Evolutionary conservation across 192 early-diverging fungal genomes (phyloP).

Genomic region (Backusella westeae): DNA sequence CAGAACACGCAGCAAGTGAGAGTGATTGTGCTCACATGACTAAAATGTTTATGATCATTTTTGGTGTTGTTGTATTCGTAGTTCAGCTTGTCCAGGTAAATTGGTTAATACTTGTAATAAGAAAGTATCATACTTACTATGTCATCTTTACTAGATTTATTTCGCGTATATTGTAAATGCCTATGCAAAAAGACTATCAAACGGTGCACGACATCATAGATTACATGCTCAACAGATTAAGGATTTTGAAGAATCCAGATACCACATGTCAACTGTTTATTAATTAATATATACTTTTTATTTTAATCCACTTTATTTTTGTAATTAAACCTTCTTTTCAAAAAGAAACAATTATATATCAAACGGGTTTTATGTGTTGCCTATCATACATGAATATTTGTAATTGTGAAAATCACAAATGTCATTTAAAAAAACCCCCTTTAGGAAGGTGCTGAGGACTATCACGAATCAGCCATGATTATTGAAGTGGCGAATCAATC

Average conservation of each 20-base stretch:
- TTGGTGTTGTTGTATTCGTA: constrained; percentile 24
- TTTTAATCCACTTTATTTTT: background rate
- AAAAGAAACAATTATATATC: background rate
- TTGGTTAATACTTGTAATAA: background rate
- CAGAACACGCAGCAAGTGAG: constrained; percentile 16
- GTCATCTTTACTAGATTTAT: constrained; percentile 18
- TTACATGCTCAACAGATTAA: constrained; percentile 35
- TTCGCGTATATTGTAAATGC: constrained; percentile 31
- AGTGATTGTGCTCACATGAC: constrained; percentile 16
- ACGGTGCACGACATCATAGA: constrained; percentile 30
- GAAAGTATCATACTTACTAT: background rate
- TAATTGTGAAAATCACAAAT: background rate
- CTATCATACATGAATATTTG: background rate
- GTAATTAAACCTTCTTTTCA: background rate
- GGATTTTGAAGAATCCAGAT: constrained; percentile 32
- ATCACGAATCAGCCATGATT: background rate
- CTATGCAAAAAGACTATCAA: constrained; percentile 29
- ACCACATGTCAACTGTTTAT: constrained; percentile 34
- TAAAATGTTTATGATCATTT: constrained; percentile 16
- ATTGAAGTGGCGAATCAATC: background rate
- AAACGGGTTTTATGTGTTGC: background rate
- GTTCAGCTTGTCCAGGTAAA: constrained; percentile 36
- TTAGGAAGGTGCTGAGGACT: background rate
- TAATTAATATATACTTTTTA: constrained; percentile 4
- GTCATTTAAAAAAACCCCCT: background rate